These are phyloP conservation scores for Linanthus parryae DNA, from an alignment of 148 eudicot genomes.

Conservation along the genomic window DNA sequence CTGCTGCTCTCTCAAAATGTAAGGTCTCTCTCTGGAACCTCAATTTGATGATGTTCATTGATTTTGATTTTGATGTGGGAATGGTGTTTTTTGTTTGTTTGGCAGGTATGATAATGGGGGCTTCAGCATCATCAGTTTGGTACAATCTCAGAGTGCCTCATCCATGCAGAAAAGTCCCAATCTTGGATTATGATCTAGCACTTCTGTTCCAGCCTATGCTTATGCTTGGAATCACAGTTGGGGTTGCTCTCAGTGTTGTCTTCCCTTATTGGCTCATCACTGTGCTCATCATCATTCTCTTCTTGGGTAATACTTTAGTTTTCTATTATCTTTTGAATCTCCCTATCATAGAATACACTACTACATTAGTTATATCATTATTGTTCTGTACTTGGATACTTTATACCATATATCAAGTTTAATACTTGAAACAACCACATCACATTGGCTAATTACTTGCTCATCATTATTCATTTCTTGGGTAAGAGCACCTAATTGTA, in stretches of 20 bases:
- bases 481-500: too few species aligned
- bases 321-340: background rate
- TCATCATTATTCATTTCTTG: too few species aligned
- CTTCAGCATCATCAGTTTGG: slow-evolving; percentile 92
- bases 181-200: slow-evolving; percentile 92
- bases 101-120: slow-evolving; percentile 99
- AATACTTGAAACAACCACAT: too few species aligned
- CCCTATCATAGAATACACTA: background rate
- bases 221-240: slow-evolving; percentile 93
- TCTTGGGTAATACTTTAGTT: slow-evolving; percentile 44
- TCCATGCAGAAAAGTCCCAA: slow-evolving; percentile 83
- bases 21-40: background rate
- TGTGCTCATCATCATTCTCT: slow-evolving; percentile 81
- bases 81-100: background rate
- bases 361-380: slow-evolving; percentile 1
- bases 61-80: background rate
- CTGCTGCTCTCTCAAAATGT: slow-evolving; percentile 99
- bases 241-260: slow-evolving; percentile 87
- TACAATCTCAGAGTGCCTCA: slow-evolving; percentile 90
- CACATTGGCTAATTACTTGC: too few species aligned
- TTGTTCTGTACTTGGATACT: too few species aligned
- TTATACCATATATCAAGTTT: too few species aligned
- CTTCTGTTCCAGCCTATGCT: slow-evolving; percentile 97
- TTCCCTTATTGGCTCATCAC: slow-evolving; percentile 99
- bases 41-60: background rate